Evolutionary conservation across 1,284 basidiomycete species (phyloP), one percentile per base, ranked within the genome.

Genomic region (Blastosporella zonata): DNA sequence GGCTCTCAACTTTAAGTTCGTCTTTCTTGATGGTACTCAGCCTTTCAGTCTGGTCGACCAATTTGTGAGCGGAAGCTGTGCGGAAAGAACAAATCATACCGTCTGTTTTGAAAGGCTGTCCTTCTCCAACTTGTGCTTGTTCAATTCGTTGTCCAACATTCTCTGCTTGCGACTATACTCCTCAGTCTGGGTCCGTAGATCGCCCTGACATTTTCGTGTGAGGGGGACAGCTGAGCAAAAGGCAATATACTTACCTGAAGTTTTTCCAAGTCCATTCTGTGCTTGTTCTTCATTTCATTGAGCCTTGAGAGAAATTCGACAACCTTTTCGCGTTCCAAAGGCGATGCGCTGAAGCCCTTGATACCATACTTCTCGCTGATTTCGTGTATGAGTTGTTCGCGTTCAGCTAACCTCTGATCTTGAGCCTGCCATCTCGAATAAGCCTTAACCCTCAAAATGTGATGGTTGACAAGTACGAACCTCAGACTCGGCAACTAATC

Each of bases 321-420:
- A 25, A 93, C 77, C 60, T 86, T 78, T 20, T 82, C 79, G 43
- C 81, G 74, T 44, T 81, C 81, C 20, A 92, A 72, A 1, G 82
- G 81, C 1, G 79, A 73, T 36, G 77, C 71, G 48, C 81, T 82
- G 60, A 82, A 94, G 0, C 91, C 93, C 46, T 81, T 79, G 58
- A 97, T 84, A 20, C 79, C 75, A 56, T 90, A 75, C 52, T 80
- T 80, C 37, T 81, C 72, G 39, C 83, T 79, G 7, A 93, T 79
- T 29, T 86, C 79, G 20, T 79, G 80, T 49, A 97, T 86, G 23
- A 86, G 70, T 7, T 76, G 71, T 63, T 95, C 92, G 20, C 94
- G 82, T 8, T 86, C 83, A 1, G 67, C 62, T 27, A 94, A 68
- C n/a, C 88, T 86, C 45, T 78, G 71, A 51, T 87, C 80, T 66